These are phyloP conservation scores for Fusarium continuum DNA, from an alignment of 2,329 filamentous ascomycete species.

Conservation along the genomic window DNA sequence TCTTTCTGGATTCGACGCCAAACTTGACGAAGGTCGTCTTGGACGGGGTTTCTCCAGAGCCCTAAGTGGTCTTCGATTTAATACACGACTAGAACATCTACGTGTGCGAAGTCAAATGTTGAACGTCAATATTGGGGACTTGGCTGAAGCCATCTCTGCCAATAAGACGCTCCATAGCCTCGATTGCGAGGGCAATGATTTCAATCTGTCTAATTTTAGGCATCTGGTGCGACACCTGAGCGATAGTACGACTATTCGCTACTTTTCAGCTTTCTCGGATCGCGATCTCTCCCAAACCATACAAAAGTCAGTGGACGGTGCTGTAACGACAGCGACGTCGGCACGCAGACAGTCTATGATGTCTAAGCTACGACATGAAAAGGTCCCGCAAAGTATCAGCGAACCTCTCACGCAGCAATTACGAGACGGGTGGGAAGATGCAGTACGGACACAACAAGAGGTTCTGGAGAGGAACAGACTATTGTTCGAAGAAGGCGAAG, in stretches of 20 bases:
- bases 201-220: conserved; percentile 61
- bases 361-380: conserved; percentile 48
- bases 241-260: conserved; percentile 54
- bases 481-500: conserved; percentile 42
- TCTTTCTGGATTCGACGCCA: conserved; percentile 65
- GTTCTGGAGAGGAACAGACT: conserved; percentile 51
- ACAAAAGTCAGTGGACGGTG: conserved; percentile 47
- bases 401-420: conserved; percentile 50
- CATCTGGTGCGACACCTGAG: conserved; percentile 57
- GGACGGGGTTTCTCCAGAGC: conserved; percentile 63
- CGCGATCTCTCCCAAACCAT: conserved; percentile 50
- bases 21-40: conserved; percentile 65
- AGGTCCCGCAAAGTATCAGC: conserved; percentile 40
- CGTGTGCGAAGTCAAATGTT: conserved; percentile 66
- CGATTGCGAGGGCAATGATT: conserved; percentile 64
- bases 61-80: conserved; percentile 57
- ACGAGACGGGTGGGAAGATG: conserved; percentile 52
- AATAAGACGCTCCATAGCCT: conserved; percentile 62
- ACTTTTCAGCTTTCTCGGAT: conserved; percentile 55
- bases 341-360: conserved; percentile 49
- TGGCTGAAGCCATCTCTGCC: conserved; percentile 59
- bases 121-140: conserved; percentile 61
- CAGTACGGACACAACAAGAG: conserved; percentile 46
- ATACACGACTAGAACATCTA: conserved; percentile 58
- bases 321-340: conserved; percentile 40